Evolutionary conservation across 1,284 basidiomycete species (phyloP).

Genomic region (Coriolopsis trogii): DNA sequence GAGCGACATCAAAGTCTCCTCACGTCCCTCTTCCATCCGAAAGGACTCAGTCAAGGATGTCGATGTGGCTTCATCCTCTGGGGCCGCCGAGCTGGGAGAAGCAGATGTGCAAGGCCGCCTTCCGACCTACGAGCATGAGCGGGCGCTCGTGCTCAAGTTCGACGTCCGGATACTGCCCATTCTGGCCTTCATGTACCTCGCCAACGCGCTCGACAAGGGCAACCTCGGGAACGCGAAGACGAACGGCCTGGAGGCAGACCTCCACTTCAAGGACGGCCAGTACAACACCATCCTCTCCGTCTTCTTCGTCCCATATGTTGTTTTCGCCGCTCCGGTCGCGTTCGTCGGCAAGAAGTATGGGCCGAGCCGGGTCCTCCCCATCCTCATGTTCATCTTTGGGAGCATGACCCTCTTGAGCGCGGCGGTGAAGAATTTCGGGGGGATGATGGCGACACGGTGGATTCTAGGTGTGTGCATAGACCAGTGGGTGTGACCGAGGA

Average conservation of each 20-base stretch:
- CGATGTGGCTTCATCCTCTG: neutral
- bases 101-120: neutral
- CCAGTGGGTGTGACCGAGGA: slow-evolving; percentile 45
- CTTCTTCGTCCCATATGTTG: slow-evolving; percentile 39
- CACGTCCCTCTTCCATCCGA: slow-evolving; percentile 1
- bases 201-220: slow-evolving; percentile 56
- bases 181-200: slow-evolving; percentile 43
- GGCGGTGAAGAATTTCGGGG: slow-evolving; percentile 40
- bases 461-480: slow-evolving; percentile 34
- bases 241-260: slow-evolving; percentile 37
- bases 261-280: slow-evolving; percentile 33
- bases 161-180: slow-evolving; percentile 13
- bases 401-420: slow-evolving; percentile 36
- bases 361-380: slow-evolving; percentile 37
- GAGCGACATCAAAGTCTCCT: slow-evolving; percentile 1
- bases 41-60: neutral
- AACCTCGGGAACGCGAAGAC: slow-evolving; percentile 60
- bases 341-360: slow-evolving; percentile 44
- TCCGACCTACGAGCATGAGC: slow-evolving; percentile 10
- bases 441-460: slow-evolving; percentile 8
- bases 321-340: slow-evolving; percentile 42
- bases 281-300: slow-evolving; percentile 41
- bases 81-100: neutral
- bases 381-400: slow-evolving; percentile 44
- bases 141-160: slow-evolving; percentile 14